phyloP scores from a whole-genome alignment of 2,329 filamentous ascomycete species.

The Pseudopyricularia javanii region DNA sequence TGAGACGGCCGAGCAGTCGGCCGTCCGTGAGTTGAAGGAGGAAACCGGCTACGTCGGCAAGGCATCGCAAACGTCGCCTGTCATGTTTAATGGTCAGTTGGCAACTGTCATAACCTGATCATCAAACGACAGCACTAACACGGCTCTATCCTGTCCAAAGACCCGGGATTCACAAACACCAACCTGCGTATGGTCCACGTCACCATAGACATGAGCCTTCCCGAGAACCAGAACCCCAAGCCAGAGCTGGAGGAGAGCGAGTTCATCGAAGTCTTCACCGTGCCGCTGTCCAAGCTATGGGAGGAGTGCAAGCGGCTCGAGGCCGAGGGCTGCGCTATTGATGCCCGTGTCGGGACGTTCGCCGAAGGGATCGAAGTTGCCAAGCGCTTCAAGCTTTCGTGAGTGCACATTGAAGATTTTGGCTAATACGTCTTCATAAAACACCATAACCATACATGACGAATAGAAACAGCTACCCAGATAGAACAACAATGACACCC shows the following conservation, averaged over 20 bases:
- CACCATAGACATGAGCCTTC: conserved; percentile 53
- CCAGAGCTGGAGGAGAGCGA: conserved; percentile 67
- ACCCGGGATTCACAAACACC: conserved; percentile 55
- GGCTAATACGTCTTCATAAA: too few relatives aligned
- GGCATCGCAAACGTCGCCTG: conserved; percentile 43
- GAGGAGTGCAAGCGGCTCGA: conserved; percentile 55
- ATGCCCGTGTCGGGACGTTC: conserved; percentile 64
- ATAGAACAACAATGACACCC: too few relatives aligned
- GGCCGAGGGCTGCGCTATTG: conserved; percentile 61
- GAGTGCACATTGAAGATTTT: too few relatives aligned
- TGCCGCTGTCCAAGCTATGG: conserved; percentile 53
- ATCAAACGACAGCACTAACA: neutral
- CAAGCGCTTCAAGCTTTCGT: conserved; percentile 31
- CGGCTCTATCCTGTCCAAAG: conserved; percentile 15
- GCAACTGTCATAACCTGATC: neutral
- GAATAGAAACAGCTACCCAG: too few relatives aligned
- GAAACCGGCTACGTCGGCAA: conserved; percentile 54
- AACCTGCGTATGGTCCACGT: conserved; percentile 62
- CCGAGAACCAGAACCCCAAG: conserved; percentile 57
- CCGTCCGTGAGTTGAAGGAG: conserved; percentile 51
- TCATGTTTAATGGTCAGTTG: conserved; percentile 47
- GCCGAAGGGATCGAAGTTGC: conserved; percentile 69
- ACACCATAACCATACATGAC: too few relatives aligned
- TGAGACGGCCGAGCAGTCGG: conserved; percentile 48
- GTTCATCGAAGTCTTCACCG: conserved; percentile 69